These are phyloP conservation scores for Extremus antarcticus DNA, from an alignment of 495 filamentous ascomycete species.

Conservation along the genomic window DNA sequence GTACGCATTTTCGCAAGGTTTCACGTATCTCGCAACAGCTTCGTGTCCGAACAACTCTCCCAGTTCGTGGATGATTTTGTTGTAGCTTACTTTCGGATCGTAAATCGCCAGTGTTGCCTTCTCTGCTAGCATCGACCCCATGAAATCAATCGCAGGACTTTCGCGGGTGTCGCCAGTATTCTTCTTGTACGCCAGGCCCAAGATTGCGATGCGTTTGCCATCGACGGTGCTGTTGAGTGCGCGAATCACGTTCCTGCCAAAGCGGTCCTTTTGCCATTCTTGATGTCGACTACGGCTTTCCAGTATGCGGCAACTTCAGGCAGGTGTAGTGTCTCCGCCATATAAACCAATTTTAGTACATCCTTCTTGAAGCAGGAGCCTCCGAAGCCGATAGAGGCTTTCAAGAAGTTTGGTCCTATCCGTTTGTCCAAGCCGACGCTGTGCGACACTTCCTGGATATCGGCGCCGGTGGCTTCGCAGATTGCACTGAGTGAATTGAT, in stretches of 20 bases:
- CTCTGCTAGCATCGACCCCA: constrained; percentile 53
- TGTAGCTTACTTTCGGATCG: constrained; percentile 52
- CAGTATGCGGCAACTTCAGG: constrained; percentile 70
- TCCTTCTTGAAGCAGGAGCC: constrained; percentile 73
- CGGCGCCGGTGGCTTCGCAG: constrained; percentile 67
- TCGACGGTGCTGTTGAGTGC: constrained; percentile 59
- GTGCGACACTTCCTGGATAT: constrained; percentile 59
- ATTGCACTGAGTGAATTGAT: constrained; percentile 51
- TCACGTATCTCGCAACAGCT: constrained; percentile 21
- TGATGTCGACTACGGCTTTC: constrained; percentile 60
- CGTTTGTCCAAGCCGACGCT: constrained; percentile 61
- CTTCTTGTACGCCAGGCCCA: constrained; percentile 78
- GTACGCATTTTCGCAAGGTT: constrained; percentile 38
- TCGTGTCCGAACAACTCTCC: constrained; percentile 14
- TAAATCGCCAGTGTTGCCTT: constrained; percentile 59
- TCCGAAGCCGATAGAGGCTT: constrained; percentile 60
- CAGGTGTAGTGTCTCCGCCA: constrained; percentile 58
- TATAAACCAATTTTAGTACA: constrained; percentile 62
- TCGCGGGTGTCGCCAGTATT: constrained; percentile 70
- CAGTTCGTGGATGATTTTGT: constrained; percentile 37
- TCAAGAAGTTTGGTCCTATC: constrained; percentile 65
- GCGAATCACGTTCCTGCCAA: constrained; percentile 50
- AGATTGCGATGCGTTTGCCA: constrained; percentile 60
- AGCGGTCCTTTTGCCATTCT: constrained; percentile 66
- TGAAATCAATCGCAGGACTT: constrained; percentile 56